Percentiles rank a stretch among this genome's conserved stretches.
Evolutionary conservation across 257 asterid genomes (phyloP).

Genomic region (Mentha longifolia): DNA sequence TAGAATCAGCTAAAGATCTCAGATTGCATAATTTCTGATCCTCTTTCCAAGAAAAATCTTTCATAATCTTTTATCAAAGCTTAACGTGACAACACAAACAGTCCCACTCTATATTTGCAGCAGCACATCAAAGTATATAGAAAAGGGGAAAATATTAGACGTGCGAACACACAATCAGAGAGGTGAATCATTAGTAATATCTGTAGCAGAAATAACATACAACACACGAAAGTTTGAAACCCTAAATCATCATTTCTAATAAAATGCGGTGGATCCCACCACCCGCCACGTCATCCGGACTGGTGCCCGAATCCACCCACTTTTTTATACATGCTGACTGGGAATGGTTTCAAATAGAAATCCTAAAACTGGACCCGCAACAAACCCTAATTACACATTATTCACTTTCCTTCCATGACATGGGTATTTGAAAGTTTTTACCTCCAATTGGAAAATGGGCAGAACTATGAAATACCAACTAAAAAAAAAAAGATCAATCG

Average conservation of each 20-base stretch:
- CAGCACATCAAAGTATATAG: background rate
- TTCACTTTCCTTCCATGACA: background rate
- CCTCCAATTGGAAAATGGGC: conserved; percentile 22
- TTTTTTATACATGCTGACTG: background rate
- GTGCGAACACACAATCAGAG: background rate
- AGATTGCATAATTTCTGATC: background rate
- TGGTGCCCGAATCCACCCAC: conserved; percentile 65
- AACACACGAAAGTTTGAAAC: background rate
- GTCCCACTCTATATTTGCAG: background rate
- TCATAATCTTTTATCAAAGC: background rate
- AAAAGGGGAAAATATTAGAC: background rate
- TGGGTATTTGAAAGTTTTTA: conserved; percentile 25
- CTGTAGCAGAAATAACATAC: background rate
- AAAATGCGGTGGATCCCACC: conserved; percentile 49
- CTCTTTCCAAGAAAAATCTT: background rate
- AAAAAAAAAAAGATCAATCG: background rate
- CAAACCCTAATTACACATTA: background rate
- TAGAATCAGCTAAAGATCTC: background rate
- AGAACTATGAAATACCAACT: conserved; percentile 25
- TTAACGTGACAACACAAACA: conserved; percentile 3
- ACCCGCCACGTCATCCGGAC: conserved; percentile 36
- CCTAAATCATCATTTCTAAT: conserved; percentile 22
- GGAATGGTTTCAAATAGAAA: background rate
- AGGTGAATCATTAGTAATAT: background rate
- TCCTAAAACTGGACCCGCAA: background rate